phyloP scores from a whole-genome alignment of 331 rosid genomes.

The Acacia pycnantha region DNA sequence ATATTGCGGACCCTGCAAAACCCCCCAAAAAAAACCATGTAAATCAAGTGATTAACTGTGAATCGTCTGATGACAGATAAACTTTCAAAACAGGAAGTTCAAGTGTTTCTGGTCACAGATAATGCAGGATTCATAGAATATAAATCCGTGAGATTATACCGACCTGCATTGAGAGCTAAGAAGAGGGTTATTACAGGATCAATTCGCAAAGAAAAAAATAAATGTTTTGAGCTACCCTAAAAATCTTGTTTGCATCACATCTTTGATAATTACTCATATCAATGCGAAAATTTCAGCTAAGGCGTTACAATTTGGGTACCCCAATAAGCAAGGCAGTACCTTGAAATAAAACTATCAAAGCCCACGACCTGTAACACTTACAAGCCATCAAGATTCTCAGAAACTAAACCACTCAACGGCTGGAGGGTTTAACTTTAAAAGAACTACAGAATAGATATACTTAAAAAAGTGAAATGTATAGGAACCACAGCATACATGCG shows the following conservation, averaged over 20 bases:
- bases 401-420: not conserved
- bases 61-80: not conserved
- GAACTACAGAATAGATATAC: not conserved
- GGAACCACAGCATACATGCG: not conserved
- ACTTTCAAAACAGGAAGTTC: not conserved
- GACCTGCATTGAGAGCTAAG: not conserved
- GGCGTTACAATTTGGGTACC: not conserved
- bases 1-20: conserved; percentile 78
- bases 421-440: not conserved
- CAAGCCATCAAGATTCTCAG: conserved; percentile 3
- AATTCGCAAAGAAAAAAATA: not conserved
- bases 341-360: not conserved
- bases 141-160: not conserved
- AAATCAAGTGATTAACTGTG: not conserved
- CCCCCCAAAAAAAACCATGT: not conserved
- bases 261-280: not conserved
- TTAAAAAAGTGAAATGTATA: not conserved
- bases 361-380: not conserved
- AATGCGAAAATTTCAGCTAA: not conserved
- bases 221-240: not conserved
- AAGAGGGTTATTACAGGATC: not conserved
- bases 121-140: not conserved
- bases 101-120: not conserved
- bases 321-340: not conserved
- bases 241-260: not conserved